Conservation (phyloP, 805 yeast genomes). For the Jamesozyma rosinii region DNA sequence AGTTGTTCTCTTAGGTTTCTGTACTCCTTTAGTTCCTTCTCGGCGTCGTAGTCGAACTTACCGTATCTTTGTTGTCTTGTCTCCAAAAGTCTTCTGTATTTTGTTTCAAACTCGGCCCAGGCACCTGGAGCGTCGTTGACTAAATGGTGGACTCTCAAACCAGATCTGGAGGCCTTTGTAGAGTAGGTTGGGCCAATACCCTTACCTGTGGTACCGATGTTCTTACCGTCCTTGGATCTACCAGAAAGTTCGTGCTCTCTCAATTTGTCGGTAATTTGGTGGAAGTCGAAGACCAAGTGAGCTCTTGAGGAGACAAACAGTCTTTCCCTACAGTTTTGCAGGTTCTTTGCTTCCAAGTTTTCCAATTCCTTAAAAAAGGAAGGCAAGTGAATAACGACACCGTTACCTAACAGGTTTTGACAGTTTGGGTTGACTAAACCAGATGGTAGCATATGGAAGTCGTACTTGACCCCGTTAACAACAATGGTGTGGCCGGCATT, state of each 20-base stretch:
- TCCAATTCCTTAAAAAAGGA: conserved; percentile 83
- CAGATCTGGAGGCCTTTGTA: conserved; percentile 93
- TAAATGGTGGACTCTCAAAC: conserved; percentile 92
- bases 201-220: conserved; percentile 96
- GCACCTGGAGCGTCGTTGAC: conserved; percentile 82
- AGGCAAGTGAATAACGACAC: conserved; percentile 93
- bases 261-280: conserved; percentile 90
- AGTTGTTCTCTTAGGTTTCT: conserved; percentile 63
- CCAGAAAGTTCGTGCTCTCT: conserved; percentile 82
- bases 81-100: conserved; percentile 65
- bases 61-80: conserved; percentile 89
- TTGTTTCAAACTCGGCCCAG: conserved; percentile 82
- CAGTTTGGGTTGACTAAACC: conserved; percentile 95
- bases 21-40: conserved; percentile 69
- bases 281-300: conserved; percentile 94
- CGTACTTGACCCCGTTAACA: conserved; percentile 78
- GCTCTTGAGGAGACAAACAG: conserved; percentile 88
- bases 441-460: conserved; percentile 97
- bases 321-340: conserved; percentile 48
- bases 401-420: conserved; percentile 82
- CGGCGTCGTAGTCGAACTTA: conserved; percentile 77
- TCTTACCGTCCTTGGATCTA: conserved; percentile 46
- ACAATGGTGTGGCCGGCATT: conserved; percentile 99
- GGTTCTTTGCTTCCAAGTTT: conserved; percentile 72
- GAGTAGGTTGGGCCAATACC: conserved; percentile 98